Conservation (phyloP, 352 stramenopile genomes). For the Pythium utonaiense region DNA sequence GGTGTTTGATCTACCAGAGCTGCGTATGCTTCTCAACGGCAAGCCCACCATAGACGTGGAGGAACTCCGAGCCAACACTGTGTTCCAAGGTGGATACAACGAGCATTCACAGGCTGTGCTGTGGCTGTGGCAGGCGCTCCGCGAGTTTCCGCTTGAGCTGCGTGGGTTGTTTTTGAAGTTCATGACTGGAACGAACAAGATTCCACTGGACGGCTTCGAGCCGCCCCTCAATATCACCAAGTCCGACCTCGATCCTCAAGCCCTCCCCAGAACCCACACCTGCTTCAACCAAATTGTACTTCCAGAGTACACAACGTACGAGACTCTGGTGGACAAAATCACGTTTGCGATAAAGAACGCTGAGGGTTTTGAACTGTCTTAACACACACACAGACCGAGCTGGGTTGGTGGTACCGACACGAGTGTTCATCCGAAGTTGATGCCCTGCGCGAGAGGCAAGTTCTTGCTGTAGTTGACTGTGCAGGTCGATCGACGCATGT, state of each 20-base stretch:
- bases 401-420: neutral
- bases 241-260: constrained; percentile 63
- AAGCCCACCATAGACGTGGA: constrained; percentile 77
- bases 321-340: constrained; percentile 67
- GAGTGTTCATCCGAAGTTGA: constrained; percentile 82
- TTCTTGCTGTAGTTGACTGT: constrained; percentile 93
- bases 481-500: constrained; percentile 93
- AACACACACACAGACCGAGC: neutral
- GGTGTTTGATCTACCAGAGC: constrained; percentile 39
- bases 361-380: constrained; percentile 80
- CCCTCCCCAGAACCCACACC: constrained; percentile 73
- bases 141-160: constrained; percentile 54
- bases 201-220: constrained; percentile 83
- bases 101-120: constrained; percentile 72
- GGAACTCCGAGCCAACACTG: constrained; percentile 69
- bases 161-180: constrained; percentile 79
- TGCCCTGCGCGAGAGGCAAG: constrained; percentile 90
- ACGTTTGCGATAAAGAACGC: constrained; percentile 76
- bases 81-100: constrained; percentile 81
- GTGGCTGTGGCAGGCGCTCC: constrained; percentile 84
- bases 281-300: constrained; percentile 90
- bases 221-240: constrained; percentile 85
- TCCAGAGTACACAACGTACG: constrained; percentile 68
- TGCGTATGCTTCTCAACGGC: constrained; percentile 51
- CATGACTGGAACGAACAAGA: constrained; percentile 79